Evolutionary conservation across 805 yeast species (phyloP), one percentile per base, ranked within the genome.

Genomic region (Nematodospora valgi): DNA sequence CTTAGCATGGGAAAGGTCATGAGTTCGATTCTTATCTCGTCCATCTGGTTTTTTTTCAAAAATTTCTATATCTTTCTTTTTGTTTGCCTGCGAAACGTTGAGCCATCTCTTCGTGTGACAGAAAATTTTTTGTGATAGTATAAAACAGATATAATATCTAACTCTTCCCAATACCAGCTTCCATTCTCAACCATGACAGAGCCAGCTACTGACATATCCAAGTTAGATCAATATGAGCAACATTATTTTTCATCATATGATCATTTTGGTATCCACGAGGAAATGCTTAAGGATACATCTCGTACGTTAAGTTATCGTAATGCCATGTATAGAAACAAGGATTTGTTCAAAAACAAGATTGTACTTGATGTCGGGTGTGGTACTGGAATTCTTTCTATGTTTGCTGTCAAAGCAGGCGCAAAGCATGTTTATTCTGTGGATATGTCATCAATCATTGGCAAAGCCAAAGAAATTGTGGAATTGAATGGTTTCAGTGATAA

Each of bases 351-450:
- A 59, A 97, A 80, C 62, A 93, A 93, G 69, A 66, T 91, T 42
- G 99, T 93, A 6, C 70, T 93, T 39, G 99, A 93, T 64, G 98
- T 93, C 39, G 99, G 99, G 32, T 94, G 98, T 63, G 99, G 99
- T 48, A 93, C 98, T 14, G 99, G 98, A 49, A 88, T 93, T 47
- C 68, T 93, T 44, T 89, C 97, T 17, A 86, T 93, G 96, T 93
- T 93, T 71, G 98, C 98, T 12, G 96, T 91, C 33, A 82, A 82
- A 56, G 95, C 97, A n/a, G 99, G 98, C 46, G 98, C 98, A 44
- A 87, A 88, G 60, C 97, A 88, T 56, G 98, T 93, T 35, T 83
- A 88, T 60, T 95, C 95, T 32, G 97, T 93, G 37, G 99, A 93
- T 64, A 88, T 89, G 89, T 87, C 96, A 16, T 85, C 85, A 58